Evolutionary conservation across 2,329 filamentous ascomycete species (phyloP).

Genomic region (Microcyclospora pomicola): DNA sequence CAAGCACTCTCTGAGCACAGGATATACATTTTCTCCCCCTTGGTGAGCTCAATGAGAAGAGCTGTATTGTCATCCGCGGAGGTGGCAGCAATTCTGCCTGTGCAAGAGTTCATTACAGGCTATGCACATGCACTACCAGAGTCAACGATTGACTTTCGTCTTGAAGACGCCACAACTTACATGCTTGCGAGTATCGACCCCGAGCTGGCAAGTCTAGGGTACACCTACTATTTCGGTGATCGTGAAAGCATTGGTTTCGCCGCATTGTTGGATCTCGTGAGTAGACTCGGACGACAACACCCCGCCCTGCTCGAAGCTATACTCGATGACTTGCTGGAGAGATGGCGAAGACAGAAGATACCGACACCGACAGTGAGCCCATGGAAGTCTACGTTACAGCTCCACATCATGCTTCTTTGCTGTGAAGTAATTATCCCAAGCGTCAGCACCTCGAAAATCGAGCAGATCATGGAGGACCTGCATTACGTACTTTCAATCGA

Average conservation of each 20-base stretch:
- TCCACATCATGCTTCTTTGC: constrained; percentile 33
- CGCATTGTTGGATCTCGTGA: constrained; percentile 31
- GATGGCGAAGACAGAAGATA: constrained; percentile 30
- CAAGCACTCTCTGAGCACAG: constrained; percentile 14
- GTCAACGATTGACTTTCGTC: constrained; percentile 30
- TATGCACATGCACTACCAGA: constrained; percentile 29
- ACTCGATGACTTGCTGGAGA: constrained; percentile 25
- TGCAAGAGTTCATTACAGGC: constrained; percentile 27
- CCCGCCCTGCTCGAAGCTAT: constrained; percentile 11
- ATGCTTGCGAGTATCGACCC: constrained; percentile 19
- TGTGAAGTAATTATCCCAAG: constrained; percentile 23
- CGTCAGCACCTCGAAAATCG: constrained; percentile 10
- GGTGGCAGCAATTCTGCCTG: constrained; percentile 19
- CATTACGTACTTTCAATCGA: constrained; percentile 31
- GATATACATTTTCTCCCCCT: constrained; percentile 19
- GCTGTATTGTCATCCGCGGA: constrained; percentile 14
- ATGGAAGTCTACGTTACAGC: constrained; percentile 36
- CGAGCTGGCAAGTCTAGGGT: constrained; percentile 18
- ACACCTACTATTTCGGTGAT: constrained; percentile 31
- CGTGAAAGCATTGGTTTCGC: constrained; percentile 32
- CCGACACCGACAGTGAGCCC: constrained; percentile 31
- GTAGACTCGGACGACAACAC: constrained; percentile 20
- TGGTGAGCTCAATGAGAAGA: constrained; percentile 14
- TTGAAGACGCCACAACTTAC: constrained; percentile 29
- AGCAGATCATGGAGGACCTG: constrained; percentile 24